Conservation (phyloP, 441 rosid species). For the Erysimum cheiri region DNA sequence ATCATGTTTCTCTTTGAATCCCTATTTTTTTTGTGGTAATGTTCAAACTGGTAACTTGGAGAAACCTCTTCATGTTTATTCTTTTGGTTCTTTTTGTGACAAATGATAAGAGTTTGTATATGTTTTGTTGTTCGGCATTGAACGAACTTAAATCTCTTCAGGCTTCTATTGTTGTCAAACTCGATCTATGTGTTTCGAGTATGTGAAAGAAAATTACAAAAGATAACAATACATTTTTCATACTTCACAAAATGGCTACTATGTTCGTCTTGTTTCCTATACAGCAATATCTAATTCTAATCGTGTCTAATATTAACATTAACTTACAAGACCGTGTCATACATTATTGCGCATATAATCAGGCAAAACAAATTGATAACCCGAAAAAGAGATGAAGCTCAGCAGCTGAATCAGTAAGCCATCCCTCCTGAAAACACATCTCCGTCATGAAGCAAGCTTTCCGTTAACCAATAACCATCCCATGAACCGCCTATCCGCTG, state of each 20-base stretch:
- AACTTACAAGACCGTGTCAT: slow-evolving; percentile 8
- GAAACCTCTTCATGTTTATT: slow-evolving; percentile 13
- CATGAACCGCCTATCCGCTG: slow-evolving; percentile 93
- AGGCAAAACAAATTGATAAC: background rate
- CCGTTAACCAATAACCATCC: slow-evolving; percentile 98
- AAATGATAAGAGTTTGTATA: slow-evolving; percentile 19
- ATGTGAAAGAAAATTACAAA: background rate
- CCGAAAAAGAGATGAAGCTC: background rate
- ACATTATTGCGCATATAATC: background rate
- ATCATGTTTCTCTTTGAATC: background rate
- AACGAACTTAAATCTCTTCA: background rate
- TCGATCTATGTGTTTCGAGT: background rate
- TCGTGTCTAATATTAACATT: slow-evolving; percentile 3
- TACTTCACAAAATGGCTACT: background rate
- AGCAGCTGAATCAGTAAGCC: slow-evolving; percentile 61
- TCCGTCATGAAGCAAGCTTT: slow-evolving; percentile 85
- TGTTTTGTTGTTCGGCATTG: background rate
- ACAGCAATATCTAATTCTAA: slow-evolving; percentile 17
- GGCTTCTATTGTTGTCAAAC: background rate
- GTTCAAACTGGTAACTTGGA: slow-evolving; percentile 11
- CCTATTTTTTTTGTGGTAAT: slow-evolving; percentile 4
- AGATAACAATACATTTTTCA: background rate
- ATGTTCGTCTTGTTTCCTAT: slow-evolving; percentile 10
- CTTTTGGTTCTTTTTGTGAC: slow-evolving; percentile 4
- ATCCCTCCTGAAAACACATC: slow-evolving; percentile 83